Conservation (phyloP, 1,284 basidiomycete species). For the Leccinum fuscescens region DNA sequence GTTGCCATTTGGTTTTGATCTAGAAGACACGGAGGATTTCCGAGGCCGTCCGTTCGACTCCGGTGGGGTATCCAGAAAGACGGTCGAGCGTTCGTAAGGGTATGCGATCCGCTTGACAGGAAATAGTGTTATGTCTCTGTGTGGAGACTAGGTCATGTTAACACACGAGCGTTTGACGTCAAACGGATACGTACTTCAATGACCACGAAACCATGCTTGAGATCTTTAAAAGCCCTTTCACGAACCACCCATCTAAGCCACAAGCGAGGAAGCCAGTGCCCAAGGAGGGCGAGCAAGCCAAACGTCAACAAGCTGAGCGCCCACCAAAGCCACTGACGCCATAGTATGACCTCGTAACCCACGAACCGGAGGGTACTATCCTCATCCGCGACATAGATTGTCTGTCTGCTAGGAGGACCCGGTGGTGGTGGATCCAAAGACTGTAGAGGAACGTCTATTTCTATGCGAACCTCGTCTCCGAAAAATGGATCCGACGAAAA, state of each 20-base stretch:
- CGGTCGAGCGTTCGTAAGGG: slow-evolving; percentile 74
- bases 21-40: slow-evolving; percentile 28
- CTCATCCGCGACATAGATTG: slow-evolving; percentile 87
- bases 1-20: slow-evolving; percentile 23
- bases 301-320: slow-evolving; percentile 67
- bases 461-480: slow-evolving; percentile 76
- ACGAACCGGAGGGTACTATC: slow-evolving; percentile 88
- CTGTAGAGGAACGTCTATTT: slow-evolving; percentile 66
- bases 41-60: slow-evolving; percentile 22
- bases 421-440: slow-evolving; percentile 63
- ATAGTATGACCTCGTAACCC: slow-evolving; percentile 75
- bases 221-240: slow-evolving; percentile 81
- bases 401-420: slow-evolving; percentile 82
- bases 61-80: slow-evolving; percentile 52
- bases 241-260: slow-evolving; percentile 89
- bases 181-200: slow-evolving; percentile 71
- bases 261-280: slow-evolving; percentile 89
- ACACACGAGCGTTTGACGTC: not conserved
- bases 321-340: slow-evolving; percentile 74
- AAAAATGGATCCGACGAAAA: slow-evolving; percentile 75
- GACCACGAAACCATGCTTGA: slow-evolving; percentile 74
- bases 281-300: slow-evolving; percentile 80
- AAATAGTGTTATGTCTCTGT: slow-evolving; percentile 79
- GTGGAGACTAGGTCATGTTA: slow-evolving; percentile 58
- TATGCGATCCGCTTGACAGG: slow-evolving; percentile 69